phyloP scores from a whole-genome alignment of 2,329 filamentous ascomycete genomes.

The Fulvia fulva region DNA sequence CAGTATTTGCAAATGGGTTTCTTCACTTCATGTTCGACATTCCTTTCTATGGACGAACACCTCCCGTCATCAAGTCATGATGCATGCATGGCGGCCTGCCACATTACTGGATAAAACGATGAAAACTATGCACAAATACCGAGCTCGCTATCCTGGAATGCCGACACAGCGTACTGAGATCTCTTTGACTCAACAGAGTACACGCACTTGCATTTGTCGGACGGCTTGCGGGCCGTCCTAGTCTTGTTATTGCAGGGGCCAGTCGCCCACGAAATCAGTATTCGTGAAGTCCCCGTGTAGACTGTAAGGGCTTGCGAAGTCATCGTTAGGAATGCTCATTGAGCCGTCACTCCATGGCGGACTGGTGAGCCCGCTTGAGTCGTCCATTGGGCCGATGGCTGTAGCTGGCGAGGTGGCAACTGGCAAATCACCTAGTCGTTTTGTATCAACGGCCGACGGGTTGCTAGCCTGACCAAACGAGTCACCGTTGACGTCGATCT shows the following conservation, averaged over 20 bases:
- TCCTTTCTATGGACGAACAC: not conserved
- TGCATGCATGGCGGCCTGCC: not conserved
- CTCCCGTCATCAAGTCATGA: not conserved
- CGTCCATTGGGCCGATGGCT: slow-evolving; percentile 16
- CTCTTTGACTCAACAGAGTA: slow-evolving; percentile 2
- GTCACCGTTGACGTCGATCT: slow-evolving; percentile 25
- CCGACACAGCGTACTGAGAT: slow-evolving; percentile 5
- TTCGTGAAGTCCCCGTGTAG: slow-evolving; percentile 29
- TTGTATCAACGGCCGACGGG: slow-evolving; percentile 8
- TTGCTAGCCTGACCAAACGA: slow-evolving; percentile 16
- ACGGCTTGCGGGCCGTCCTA: slow-evolving; percentile 16
- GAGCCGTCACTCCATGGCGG: slow-evolving; percentile 34
- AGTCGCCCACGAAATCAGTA: slow-evolving; percentile 22
- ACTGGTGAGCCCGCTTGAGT: slow-evolving; percentile 24
- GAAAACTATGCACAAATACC: slow-evolving; percentile 1
- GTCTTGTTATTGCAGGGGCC: slow-evolving; percentile 28
- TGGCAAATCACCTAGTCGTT: slow-evolving; percentile 7
- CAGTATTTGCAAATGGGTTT: not conserved
- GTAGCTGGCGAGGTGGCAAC: slow-evolving; percentile 7
- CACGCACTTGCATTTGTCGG: slow-evolving; percentile 8
- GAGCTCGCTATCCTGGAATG: slow-evolving; percentile 6
- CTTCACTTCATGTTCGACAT: not conserved
- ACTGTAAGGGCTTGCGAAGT: slow-evolving; percentile 27
- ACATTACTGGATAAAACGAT: too few species aligned
- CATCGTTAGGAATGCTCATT: slow-evolving; percentile 30